phyloP scores from a whole-genome alignment of 2,329 filamentous ascomycete species.

The Aaosphaeria pasadenensis region DNA sequence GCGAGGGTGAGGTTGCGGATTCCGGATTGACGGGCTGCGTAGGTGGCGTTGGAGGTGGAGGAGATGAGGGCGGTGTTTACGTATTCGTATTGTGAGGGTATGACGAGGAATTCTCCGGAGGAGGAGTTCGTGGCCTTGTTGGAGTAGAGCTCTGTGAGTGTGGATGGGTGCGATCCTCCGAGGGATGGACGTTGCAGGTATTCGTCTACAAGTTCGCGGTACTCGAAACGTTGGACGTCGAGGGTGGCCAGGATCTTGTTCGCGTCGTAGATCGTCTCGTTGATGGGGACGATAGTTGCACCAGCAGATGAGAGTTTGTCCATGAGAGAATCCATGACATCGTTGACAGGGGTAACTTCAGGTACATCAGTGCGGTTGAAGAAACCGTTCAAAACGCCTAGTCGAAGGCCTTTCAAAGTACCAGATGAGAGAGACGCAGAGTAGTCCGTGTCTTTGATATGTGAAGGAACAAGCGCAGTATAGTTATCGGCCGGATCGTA shows the following conservation, averaged over 20 bases:
- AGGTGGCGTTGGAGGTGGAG: slow-evolving; percentile 52
- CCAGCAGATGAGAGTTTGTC: slow-evolving; percentile 46
- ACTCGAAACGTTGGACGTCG: slow-evolving; percentile 63
- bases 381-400: slow-evolving; percentile 56
- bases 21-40: slow-evolving; percentile 44
- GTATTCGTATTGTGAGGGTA: slow-evolving; percentile 57
- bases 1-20: slow-evolving; percentile 54
- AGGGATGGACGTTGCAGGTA: slow-evolving; percentile 53
- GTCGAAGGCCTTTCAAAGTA: slow-evolving; percentile 39
- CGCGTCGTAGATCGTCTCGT: slow-evolving; percentile 51
- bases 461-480: slow-evolving; percentile 48
- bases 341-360: slow-evolving; percentile 59
- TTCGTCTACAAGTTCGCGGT: slow-evolving; percentile 52
- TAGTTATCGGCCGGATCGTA: slow-evolving; percentile 53
- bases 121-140: slow-evolving; percentile 29
- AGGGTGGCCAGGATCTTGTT: slow-evolving; percentile 46
- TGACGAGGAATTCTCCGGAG: slow-evolving; percentile 54
- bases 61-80: slow-evolving; percentile 51
- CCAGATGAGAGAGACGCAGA: slow-evolving; percentile 35
- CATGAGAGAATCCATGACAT: slow-evolving; percentile 50
- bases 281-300: slow-evolving; percentile 51
- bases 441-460: slow-evolving; percentile 47
- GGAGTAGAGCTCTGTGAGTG: slow-evolving; percentile 50
- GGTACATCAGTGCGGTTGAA: slow-evolving; percentile 51
- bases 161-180: slow-evolving; percentile 42